Base-by-base conservation (phyloP, 1,284 basidiomycete species). In the Paramarasmius palmivorus region DNA sequence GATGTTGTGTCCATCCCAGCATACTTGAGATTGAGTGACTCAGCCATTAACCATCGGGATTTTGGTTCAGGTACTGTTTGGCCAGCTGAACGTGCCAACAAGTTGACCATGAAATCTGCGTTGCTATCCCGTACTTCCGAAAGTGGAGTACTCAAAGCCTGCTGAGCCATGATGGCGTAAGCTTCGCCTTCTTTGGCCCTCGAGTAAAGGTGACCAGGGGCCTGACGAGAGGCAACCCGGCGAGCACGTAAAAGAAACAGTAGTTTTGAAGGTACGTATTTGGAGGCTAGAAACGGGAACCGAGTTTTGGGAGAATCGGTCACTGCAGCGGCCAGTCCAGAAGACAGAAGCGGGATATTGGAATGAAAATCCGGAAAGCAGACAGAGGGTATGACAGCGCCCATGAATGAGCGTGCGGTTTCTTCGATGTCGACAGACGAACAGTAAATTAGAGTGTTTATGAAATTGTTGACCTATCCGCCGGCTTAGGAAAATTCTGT, bases 1-100 rank as follows among this genome's bases (percentile, higher is more conserved):
- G 44, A 26, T 7, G 25, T 46, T 29, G 44, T 46, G 14, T 46
- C 44, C 2, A 46, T 46, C 17, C 44, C 44, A 46, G 44, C 44
- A 26, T 46, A 46, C 19, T 46, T 46, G 44, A 46, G 25, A 19
- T 46, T 46, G 1, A 46, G 44, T 4, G 44, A 10, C n/a, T 46
- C 44, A 8, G 44, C 8, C 6, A 26, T 6, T 15, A 46, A 29
- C 44, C 44, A 46, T 7, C 32, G 12, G 1, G 25, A 29, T 7
- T 23, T 32, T 17, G 44, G 44, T 32, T 46, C 25, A 14, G 44
- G 44, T 3, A 23, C 25, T 17, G 12, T 12, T 12, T 46, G 25
- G 25, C 32, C 32, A 12, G 32, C 29, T 29, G 44, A 46, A 26
- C 44, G 44, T 32, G 25, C 29, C 25, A 46, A 19, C 15, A 46